Evolutionary conservation across 2,329 filamentous ascomycete species (phyloP), one percentile per base, ranked within the genome.

Genomic region (Colletotrichum sp.): DNA sequence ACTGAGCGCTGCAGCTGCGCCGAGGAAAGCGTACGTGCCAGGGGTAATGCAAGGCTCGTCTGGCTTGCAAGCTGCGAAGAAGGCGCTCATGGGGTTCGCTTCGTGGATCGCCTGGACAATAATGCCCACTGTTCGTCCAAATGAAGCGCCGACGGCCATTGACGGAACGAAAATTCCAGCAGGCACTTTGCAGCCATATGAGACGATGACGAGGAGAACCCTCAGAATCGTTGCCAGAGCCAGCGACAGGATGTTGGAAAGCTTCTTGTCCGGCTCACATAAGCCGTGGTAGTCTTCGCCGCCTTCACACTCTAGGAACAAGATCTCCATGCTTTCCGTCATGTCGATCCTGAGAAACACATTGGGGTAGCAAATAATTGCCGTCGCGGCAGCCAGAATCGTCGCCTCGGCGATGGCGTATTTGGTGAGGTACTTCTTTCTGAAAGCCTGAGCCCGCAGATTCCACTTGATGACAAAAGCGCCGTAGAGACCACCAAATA

Each of bases 391-490:
- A 2, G 97, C 96, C 55, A 99, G 87, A 18, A 98, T 85, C 1
- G 95, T 96, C 0, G 96, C 94, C 84, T 99, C 97, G 5, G 96
- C 89, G 36, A 98, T 91, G 8, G 96, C 94, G 83, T 97, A 97
- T 77, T 94, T 90, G 4, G 92, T 89, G 5, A 99, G 90, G 81
- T 98, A 98, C 81, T 95, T 96, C 87, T 98, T 98, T 71, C 97
- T 92, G 84, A 99, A 98, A 1, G 96, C 92, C 83, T 98, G 96
- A 38, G 93, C 94, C 71, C 95, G 92, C 61, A 99, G 86, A 83
- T 99, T 98, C 95, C 96, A 98, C 83, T 98, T 98, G 83, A 98
- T 99, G 73, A 98, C 96, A 80, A 98, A 95, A 16, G 96, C 96
- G 71, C 97, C 97, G 79, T 99, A 99, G 4, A 98, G 88, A 7